Conservation (phyloP, 2,329 filamentous ascomycete genomes). For the Talaromyces funiculosus region DNA sequence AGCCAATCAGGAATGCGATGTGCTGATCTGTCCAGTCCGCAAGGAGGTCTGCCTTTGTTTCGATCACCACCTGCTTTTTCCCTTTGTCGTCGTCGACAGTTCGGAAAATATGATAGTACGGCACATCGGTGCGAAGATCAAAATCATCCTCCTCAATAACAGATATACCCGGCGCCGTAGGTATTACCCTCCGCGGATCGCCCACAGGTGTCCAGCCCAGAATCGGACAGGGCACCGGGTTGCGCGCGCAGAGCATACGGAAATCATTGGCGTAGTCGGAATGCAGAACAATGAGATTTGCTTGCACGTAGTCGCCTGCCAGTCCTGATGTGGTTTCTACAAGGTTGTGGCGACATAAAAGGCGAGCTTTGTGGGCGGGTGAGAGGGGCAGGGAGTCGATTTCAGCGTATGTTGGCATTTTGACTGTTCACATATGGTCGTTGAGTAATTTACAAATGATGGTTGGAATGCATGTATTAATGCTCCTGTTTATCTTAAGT, state of each 20-base stretch:
- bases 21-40: constrained; percentile 54
- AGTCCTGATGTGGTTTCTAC: constrained; percentile 50
- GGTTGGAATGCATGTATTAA: neutral
- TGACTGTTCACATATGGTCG: neutral
- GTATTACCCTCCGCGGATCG: constrained; percentile 16
- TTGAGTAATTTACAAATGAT: neutral
- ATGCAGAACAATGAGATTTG: constrained; percentile 58
- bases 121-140: constrained; percentile 55
- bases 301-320: constrained; percentile 54
- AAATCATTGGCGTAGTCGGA: constrained; percentile 54
- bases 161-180: neutral
- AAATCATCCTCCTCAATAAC: constrained; percentile 27
- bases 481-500: too few species aligned
- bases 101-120: constrained; percentile 54
- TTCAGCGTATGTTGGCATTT: neutral
- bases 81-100: neutral
- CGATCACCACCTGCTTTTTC: constrained; percentile 27
- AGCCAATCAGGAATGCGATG: constrained; percentile 59
- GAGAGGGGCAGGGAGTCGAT: constrained; percentile 5
- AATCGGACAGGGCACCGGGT: constrained; percentile 59
- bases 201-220: constrained; percentile 44
- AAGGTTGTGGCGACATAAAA: constrained; percentile 39
- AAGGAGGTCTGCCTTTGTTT: constrained; percentile 39
- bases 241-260: constrained; percentile 53
- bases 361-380: constrained; percentile 37